phyloP scores from a whole-genome alignment of 768 basidiomycete genomes.

The Phaeolepiota aurea region DNA sequence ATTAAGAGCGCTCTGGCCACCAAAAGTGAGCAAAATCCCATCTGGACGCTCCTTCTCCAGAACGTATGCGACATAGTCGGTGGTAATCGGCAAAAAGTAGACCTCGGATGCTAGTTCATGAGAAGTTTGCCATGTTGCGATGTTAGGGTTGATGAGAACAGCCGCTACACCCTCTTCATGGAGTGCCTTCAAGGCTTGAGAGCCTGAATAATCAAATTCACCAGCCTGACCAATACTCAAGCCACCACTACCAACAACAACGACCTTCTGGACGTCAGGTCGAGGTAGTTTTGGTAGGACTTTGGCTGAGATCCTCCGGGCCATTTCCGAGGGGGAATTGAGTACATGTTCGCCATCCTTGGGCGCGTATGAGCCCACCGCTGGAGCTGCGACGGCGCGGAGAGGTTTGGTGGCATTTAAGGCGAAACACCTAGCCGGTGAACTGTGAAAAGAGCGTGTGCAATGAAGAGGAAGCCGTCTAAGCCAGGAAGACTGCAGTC shows the following conservation, averaged over 20 bases:
- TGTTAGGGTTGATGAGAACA: slow-evolving; percentile 97
- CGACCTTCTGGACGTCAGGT: slow-evolving; percentile 88
- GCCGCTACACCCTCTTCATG: slow-evolving; percentile 92
- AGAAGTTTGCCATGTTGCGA: slow-evolving; percentile 98
- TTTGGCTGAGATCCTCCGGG: slow-evolving; percentile 86
- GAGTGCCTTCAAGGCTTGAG: slow-evolving; percentile 96
- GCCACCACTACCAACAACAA: slow-evolving; percentile 94
- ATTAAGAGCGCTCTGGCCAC: slow-evolving; percentile 96
- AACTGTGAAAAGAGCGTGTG: slow-evolving; percentile 45
- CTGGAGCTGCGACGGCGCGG: slow-evolving; percentile 66
- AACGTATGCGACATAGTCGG: slow-evolving; percentile 98
- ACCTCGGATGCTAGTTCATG: slow-evolving; percentile 95
- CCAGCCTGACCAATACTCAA: slow-evolving; percentile 97
- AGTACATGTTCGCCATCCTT: slow-evolving; percentile 72
- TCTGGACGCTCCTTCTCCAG: slow-evolving; percentile 98
- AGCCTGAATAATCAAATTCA: slow-evolving; percentile 99
- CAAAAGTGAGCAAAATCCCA: slow-evolving; percentile 94
- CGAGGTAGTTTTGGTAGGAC: slow-evolving; percentile 89
- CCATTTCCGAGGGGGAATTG: slow-evolving; percentile 91
- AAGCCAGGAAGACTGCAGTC: slow-evolving; percentile 31
- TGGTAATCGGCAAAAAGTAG: slow-evolving; percentile 93
- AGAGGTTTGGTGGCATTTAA: slow-evolving; percentile 42
- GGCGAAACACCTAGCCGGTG: slow-evolving; percentile 22
- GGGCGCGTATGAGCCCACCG: slow-evolving; percentile 60
- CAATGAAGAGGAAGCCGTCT: slow-evolving; percentile 22